phyloP scores from a whole-genome alignment of 2,329 filamentous ascomycete genomes.

The Amauroascus niger region DNA sequence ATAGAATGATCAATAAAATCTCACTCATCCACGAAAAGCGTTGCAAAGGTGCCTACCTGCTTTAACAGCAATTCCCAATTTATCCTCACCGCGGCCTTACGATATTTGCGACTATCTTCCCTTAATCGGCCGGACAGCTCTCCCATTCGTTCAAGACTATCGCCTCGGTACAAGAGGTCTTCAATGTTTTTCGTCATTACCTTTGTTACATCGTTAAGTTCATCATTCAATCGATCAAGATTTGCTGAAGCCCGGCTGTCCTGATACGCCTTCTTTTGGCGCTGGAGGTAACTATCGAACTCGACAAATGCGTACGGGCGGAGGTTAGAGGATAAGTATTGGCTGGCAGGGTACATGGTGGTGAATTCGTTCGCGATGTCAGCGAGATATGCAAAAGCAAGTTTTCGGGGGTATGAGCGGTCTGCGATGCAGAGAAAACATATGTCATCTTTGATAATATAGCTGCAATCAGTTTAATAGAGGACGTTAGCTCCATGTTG shows the following conservation, averaged over 20 bases:
- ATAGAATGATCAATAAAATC: background rate
- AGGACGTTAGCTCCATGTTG: conserved; percentile 17
- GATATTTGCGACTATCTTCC: conserved; percentile 92
- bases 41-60: conserved; percentile 47
- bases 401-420: conserved; percentile 87
- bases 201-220: conserved; percentile 93
- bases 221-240: conserved; percentile 89
- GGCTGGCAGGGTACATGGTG: conserved; percentile 63
- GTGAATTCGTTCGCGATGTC: conserved; percentile 87
- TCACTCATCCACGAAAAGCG: background rate
- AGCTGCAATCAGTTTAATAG: conserved; percentile 46
- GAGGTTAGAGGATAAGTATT: conserved; percentile 64
- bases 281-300: conserved; percentile 93
- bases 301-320: conserved; percentile 95
- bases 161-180: conserved; percentile 87
- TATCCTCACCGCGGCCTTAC: conserved; percentile 82
- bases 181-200: conserved; percentile 99
- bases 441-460: conserved; percentile 71
- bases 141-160: conserved; percentile 92
- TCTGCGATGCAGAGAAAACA: conserved; percentile 93
- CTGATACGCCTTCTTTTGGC: conserved; percentile 87
- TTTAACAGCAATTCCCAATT: conserved; percentile 96
- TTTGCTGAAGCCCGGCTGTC: conserved; percentile 86
- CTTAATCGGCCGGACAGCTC: conserved; percentile 78
- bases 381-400: conserved; percentile 94